phyloP scores from a whole-genome alignment of 495 filamentous ascomycete genomes.

The Talaromyces trachyspermus region DNA sequence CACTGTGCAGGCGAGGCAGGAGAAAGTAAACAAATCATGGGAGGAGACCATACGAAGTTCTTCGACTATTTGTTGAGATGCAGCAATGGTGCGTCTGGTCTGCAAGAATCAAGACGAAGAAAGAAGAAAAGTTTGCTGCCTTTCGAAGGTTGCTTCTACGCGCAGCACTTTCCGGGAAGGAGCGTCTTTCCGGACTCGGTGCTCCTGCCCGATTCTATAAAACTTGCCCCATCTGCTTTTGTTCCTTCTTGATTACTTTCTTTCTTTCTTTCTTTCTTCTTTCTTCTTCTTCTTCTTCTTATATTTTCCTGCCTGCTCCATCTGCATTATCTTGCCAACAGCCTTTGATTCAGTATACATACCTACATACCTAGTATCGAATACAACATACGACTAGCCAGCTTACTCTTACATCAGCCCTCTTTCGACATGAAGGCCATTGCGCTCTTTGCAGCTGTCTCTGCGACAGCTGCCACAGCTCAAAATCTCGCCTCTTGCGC shows the following conservation, averaged over 20 bases:
- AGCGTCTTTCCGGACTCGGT: neutral
- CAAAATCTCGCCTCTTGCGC: slow-evolving; percentile 30
- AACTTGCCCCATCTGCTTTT: slow-evolving; percentile 1
- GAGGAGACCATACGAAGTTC: too few relatives aligned
- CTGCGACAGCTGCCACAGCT: slow-evolving; percentile 27
- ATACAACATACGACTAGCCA: neutral
- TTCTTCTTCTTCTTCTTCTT: neutral
- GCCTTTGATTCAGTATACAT: too few relatives aligned
- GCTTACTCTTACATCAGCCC: neutral
- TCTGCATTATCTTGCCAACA: too few relatives aligned
- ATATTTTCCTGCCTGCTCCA: too few relatives aligned
- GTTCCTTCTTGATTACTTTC: neutral
- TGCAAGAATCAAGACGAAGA: too few relatives aligned
- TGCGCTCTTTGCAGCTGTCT: slow-evolving; percentile 26
- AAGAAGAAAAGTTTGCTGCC: too few relatives aligned
- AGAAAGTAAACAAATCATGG: too few relatives aligned
- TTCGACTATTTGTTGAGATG: too few relatives aligned
- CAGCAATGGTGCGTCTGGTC: too few relatives aligned
- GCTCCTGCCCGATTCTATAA: too few relatives aligned
- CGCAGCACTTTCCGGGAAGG: neutral
- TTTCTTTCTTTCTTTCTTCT: neutral
- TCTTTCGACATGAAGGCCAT: slow-evolving; percentile 32
- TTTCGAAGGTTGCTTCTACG: neutral
- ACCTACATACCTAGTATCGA: too few relatives aligned
- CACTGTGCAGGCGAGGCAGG: too few relatives aligned